Conservation (phyloP, 345 rosid species). For the Heritiera fomes region DNA sequence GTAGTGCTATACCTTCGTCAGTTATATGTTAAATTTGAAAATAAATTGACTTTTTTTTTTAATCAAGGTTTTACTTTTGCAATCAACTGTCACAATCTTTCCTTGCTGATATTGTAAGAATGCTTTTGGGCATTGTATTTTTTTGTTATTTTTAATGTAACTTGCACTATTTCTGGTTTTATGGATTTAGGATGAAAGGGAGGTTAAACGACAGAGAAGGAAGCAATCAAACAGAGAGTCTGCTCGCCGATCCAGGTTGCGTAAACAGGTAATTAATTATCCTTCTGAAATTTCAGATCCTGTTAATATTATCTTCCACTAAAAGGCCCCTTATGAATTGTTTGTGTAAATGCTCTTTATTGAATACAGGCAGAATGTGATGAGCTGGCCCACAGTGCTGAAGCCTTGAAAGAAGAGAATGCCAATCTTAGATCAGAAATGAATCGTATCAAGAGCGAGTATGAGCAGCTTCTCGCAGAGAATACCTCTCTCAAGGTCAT, state of each 20-base stretch:
- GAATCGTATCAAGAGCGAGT: constrained; percentile 62
- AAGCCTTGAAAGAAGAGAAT: constrained; percentile 81
- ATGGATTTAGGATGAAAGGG: constrained; percentile 79
- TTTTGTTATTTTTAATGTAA: background rate
- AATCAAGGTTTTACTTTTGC: background rate
- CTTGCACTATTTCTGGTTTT: background rate
- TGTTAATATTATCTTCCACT: background rate
- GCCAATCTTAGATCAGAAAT: constrained; percentile 79
- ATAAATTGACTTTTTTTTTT: background rate
- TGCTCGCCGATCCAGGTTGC: constrained; percentile 93
- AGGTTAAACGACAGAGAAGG: constrained; percentile 88
- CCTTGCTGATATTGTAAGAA: background rate
- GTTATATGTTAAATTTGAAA: background rate
- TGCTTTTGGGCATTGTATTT: background rate
- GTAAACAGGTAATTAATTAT: constrained; percentile 79
- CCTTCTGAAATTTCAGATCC: background rate
- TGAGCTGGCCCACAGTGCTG: constrained; percentile 90
- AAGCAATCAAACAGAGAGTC: constrained; percentile 99
- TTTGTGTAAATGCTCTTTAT: constrained; percentile 22
- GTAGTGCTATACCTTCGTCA: background rate
- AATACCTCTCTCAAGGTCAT: constrained; percentile 76
- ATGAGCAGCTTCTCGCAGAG: constrained; percentile 72
- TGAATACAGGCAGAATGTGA: constrained; percentile 94
- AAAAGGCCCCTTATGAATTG: constrained; percentile 23
- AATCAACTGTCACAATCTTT: background rate